phyloP scores from a whole-genome alignment of 2,329 filamentous ascomycete genomes.

The Boeremia exigua region DNA sequence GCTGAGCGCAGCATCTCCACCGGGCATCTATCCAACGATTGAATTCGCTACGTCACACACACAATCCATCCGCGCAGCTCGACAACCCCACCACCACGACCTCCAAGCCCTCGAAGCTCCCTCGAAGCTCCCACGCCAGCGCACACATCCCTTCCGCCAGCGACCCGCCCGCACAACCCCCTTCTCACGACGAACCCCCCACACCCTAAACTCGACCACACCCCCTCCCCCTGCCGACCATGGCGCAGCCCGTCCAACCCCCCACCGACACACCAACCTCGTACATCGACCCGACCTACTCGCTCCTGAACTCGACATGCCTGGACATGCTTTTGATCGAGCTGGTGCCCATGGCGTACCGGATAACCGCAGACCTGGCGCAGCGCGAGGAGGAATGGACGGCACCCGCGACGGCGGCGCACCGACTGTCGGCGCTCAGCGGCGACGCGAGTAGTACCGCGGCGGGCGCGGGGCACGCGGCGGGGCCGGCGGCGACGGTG shows the following conservation, averaged over 20 bases:
- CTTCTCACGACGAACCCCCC: neutral
- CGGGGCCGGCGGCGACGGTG: conserved; percentile 44
- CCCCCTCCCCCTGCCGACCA: neutral
- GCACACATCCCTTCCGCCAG: neutral
- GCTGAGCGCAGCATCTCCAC: neutral
- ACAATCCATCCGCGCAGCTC: too few relatives aligned
- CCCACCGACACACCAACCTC: conserved; percentile 26
- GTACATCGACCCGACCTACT: conserved; percentile 73
- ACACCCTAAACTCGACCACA: neutral
- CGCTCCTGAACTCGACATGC: conserved; percentile 81
- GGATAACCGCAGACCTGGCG: conserved; percentile 77
- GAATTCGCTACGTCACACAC: neutral
- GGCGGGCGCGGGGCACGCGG: conserved; percentile 30
- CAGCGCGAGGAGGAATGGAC: conserved; percentile 54
- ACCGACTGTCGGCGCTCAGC: conserved; percentile 26
- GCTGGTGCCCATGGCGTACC: conserved; percentile 90
- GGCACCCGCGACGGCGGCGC: conserved; percentile 20
- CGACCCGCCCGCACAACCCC: neutral
- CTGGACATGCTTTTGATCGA: conserved; percentile 96
- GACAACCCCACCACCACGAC: neutral
- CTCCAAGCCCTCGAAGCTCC: neutral
- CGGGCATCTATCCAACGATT: neutral
- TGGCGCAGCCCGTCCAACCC: conserved; percentile 22
- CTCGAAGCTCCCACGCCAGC: neutral
- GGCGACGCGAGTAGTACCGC: conserved; percentile 37